These are phyloP conservation scores for Nannizziopsis arthrosporioides DNA, from an alignment of 2,329 filamentous ascomycete genomes.

Conservation along the genomic window DNA sequence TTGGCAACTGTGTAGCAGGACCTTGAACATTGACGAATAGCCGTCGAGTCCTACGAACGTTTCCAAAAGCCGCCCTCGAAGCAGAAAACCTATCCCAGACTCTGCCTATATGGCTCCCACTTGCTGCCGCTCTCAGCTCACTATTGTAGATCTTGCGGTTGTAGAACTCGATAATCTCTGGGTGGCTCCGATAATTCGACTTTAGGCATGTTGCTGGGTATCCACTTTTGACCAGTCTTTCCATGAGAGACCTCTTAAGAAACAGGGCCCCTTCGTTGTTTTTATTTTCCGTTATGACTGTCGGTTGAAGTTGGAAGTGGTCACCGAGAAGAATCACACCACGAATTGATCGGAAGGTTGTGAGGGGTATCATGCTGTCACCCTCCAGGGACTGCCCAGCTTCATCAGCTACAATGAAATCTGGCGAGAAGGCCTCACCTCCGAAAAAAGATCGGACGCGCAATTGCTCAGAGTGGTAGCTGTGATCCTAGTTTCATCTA, in stretches of 20 bases:
- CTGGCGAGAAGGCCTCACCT: conserved; percentile 5
- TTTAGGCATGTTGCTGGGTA: neutral
- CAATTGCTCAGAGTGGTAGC: neutral
- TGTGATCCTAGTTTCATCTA: neutral
- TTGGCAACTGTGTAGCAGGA: neutral
- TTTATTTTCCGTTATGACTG: conserved; percentile 9
- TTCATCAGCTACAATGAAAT: conserved; percentile 14
- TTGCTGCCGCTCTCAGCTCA: neutral
- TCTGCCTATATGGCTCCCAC: neutral
- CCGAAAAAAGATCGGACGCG: neutral
- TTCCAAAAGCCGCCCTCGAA: neutral
- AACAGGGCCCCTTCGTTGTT: conserved; percentile 11
- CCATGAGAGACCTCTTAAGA: conserved; percentile 8
- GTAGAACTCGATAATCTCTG: neutral
- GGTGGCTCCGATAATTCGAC: neutral
- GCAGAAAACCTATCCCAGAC: neutral
- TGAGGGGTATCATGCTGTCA: conserved; percentile 13
- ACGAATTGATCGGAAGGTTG: conserved; percentile 1
- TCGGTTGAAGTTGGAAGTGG: conserved; percentile 12
- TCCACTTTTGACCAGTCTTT: neutral
- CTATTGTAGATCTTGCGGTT: neutral
- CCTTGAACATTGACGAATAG: neutral
- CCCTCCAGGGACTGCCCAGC: conserved; percentile 14
- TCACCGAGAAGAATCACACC: conserved; percentile 13
- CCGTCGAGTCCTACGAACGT: neutral